Base-by-base conservation (phyloP, 306 rosid species). In the Cucurbita pepo region DNA sequence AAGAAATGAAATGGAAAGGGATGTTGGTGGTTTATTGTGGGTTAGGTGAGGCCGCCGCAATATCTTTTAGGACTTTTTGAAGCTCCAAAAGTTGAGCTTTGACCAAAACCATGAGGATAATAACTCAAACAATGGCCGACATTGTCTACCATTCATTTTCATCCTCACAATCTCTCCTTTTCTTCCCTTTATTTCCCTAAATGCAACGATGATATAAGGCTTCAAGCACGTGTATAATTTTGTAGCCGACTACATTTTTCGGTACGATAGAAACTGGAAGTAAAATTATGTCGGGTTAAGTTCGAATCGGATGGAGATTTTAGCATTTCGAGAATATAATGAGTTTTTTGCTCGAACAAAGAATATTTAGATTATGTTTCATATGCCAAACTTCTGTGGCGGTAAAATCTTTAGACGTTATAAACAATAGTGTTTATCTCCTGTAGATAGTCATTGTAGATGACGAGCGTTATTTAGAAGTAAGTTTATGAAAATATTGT, bases 121-220 rank as follows among this genome's bases (percentile, higher is more conserved):
- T 60, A 60, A 60, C 6, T 25, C 19, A 44, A 69, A 22, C 25
- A 7, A 71, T 71, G 75, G 62, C 75, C 75, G 75, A 71, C 75
- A 71, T 71, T 18, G 62, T 18, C 51, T 41, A n/a, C 51, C 60
- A 21, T 54, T 54, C 8, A 3, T 55, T 54, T 54, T 36, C 75
- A 54, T 40, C 61, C 63, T 71, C 61, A 8, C 18, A 37, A 36
- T 34, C 12, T 52, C 50, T 53, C 8, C 5, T 1, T 52, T 1
- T 48, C 19, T 50, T n/a, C 10, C 12, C 40, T 30, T 30, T 30
- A 3, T 66, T n/a, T 41, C 12, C 40, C 1, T 13, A 14, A 14
- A 52, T 34, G 8, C 16, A 22, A 22, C 0, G 5, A 11, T 4
- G 5, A 13, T 59, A 12, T 59, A 30, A 18, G 43, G 34, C 22